A percentile compares a stretch with the other conserved stretches of the same genome.
These are phyloP conservation scores for Tillandsia leiboldiana DNA, from an alignment of 176 grass and related monocot genomes.

Conservation along the genomic window DNA sequence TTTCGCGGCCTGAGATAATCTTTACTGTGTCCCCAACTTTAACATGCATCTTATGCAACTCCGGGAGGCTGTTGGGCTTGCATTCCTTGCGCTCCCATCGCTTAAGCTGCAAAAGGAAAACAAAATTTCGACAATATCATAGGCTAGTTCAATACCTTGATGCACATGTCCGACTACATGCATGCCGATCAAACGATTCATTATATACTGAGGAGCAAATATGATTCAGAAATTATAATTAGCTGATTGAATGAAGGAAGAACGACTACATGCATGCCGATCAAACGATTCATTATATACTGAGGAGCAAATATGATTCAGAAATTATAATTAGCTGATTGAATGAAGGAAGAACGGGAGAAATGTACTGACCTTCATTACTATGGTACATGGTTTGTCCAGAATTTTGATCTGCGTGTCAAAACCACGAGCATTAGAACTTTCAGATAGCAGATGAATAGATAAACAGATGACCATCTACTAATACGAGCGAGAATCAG, in stretches of 20 bases:
- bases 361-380: slow-evolving; percentile 45
- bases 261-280: too few species aligned
- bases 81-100: slow-evolving; percentile 89
- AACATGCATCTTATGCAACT: slow-evolving; percentile 92
- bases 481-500: neutral
- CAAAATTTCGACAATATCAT: neutral
- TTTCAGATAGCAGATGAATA: neutral
- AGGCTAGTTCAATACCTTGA: neutral
- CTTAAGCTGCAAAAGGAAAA: slow-evolving; percentile 49
- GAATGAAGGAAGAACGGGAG: neutral
- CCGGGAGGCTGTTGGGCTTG: slow-evolving; percentile 81
- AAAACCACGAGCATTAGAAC: neutral
- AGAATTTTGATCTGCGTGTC: slow-evolving; percentile 44
- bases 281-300: too few species aligned
- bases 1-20: slow-evolving; percentile 75
- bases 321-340: neutral
- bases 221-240: neutral
- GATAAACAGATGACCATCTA: neutral
- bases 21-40: slow-evolving; percentile 82
- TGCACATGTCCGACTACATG: neutral
- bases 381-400: slow-evolving; percentile 50
- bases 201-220: neutral
- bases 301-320: neutral
- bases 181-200: neutral
- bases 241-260: neutral